A percentile compares a stretch with the other conserved stretches of the same genome.
These are phyloP conservation scores for Euphorbia schlechtendalii DNA, from an alignment of 441 rosid genomes.

Conservation along the genomic window DNA sequence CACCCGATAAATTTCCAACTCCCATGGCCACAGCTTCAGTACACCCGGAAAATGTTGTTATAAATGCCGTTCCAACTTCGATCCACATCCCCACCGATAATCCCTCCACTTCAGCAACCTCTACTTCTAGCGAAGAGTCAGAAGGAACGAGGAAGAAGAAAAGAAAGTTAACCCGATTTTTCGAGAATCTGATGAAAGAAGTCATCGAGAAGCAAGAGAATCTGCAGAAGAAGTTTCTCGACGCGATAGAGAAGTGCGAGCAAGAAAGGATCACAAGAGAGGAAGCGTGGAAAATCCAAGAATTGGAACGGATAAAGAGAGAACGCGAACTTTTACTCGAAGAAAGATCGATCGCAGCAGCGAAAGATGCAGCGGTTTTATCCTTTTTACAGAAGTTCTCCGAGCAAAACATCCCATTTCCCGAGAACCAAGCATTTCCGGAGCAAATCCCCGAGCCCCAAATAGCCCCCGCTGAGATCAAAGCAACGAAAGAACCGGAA, in stretches of 20 bases:
- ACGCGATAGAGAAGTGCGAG: constrained; percentile 48
- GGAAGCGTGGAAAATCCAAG: constrained; percentile 61
- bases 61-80: constrained; percentile 24
- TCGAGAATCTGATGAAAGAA: constrained; percentile 43
- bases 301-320: constrained; percentile 40
- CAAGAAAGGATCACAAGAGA: constrained; percentile 49
- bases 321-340: constrained; percentile 48
- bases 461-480: constrained; percentile 21
- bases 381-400: constrained; percentile 55
- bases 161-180: constrained; percentile 34
- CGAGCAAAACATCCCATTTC: constrained; percentile 27
- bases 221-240: constrained; percentile 49
- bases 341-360: constrained; percentile 55
- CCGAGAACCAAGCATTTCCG: constrained; percentile 15
- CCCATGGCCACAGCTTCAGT: constrained; percentile 16
- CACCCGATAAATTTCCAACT: constrained; percentile 19
- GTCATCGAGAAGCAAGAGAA: constrained; percentile 58
- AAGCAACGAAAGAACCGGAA: constrained; percentile 25
- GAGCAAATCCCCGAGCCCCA: constrained; percentile 16
- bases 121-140: constrained; percentile 32
- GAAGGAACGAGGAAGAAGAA: constrained; percentile 34
- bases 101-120: constrained; percentile 29
- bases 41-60: constrained; percentile 22
- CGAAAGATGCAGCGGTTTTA: constrained; percentile 63
- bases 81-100: constrained; percentile 27